These are phyloP conservation scores for Fusarium keratoplasticum DNA, from an alignment of 2,329 filamentous ascomycete species.

Conservation along the genomic window DNA sequence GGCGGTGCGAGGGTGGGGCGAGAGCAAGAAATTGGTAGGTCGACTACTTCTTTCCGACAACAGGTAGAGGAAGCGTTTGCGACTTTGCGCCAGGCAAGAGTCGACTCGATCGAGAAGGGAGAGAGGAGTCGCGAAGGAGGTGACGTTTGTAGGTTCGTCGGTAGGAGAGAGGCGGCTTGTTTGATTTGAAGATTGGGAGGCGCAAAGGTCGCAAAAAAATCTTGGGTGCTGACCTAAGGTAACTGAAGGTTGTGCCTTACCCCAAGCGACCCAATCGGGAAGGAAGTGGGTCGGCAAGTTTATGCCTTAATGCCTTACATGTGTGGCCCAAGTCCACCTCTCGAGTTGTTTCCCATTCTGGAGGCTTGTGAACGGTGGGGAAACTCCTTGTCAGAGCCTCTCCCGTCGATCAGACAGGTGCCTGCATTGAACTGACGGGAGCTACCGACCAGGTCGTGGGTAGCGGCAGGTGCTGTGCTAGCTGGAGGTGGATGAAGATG, in stretches of 20 bases:
- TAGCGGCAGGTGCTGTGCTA: neutral
- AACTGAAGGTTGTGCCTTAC: conserved; percentile 9
- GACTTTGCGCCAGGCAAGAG: conserved; percentile 57
- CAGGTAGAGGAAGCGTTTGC: conserved; percentile 18
- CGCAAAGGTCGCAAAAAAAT: conserved; percentile 40
- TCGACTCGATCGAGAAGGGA: conserved; percentile 26
- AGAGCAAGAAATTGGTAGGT: conserved; percentile 38
- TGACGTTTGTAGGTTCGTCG: conserved; percentile 29
- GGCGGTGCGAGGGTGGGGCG: conserved; percentile 35
- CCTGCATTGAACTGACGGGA: conserved; percentile 29
- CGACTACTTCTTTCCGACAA: conserved; percentile 43
- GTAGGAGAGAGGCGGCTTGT: conserved; percentile 24
- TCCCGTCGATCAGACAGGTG: conserved; percentile 14
- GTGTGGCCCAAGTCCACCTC: neutral
- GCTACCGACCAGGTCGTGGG: neutral
- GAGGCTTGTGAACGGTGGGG: conserved; percentile 22
- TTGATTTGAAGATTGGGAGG: conserved; percentile 33
- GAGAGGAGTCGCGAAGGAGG: conserved; percentile 26
- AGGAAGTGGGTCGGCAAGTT: neutral
- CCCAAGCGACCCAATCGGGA: neutral
- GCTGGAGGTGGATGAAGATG: conserved; percentile 7
- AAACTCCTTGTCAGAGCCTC: conserved; percentile 9
- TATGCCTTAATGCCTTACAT: neutral
- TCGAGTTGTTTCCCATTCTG: neutral
- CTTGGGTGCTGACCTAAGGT: conserved; percentile 41